Percentiles rank a stretch among this genome's conserved stretches.
Conservation (phyloP, 345 rosid genomes). For the Aquilaria malaccensis region DNA sequence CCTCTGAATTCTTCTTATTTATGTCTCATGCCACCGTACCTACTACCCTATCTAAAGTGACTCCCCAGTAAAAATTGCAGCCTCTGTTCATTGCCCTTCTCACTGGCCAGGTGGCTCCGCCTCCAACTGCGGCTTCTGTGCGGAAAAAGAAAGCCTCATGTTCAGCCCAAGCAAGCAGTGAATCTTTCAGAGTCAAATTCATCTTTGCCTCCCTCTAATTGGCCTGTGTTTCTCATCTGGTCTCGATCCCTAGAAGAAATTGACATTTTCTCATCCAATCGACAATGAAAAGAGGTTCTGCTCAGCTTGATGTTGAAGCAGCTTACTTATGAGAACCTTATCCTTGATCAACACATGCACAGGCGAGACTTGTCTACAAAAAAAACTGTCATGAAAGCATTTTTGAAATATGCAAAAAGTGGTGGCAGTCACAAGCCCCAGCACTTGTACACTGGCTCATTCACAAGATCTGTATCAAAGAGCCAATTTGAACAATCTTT, state of each 20-base stretch:
- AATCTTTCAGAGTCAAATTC: neutral
- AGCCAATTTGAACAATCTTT: slow-evolving; percentile 54
- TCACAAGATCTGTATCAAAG: slow-evolving; percentile 29
- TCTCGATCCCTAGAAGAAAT: slow-evolving; percentile 73
- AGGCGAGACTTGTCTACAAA: slow-evolving; percentile 28
- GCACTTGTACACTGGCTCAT: slow-evolving; percentile 4
- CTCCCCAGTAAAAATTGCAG: too few species aligned
- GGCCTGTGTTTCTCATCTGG: slow-evolving; percentile 28
- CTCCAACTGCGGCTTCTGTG: neutral
- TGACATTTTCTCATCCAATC: slow-evolving; percentile 34
- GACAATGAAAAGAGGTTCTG: slow-evolving; percentile 50
- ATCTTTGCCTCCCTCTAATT: too few species aligned
- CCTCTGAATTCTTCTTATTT: too few species aligned
- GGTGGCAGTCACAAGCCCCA: slow-evolving; percentile 1
- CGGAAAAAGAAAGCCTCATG: neutral
- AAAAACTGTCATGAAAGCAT: slow-evolving; percentile 29
- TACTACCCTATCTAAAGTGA: too few species aligned
- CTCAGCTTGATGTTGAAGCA: slow-evolving; percentile 58
- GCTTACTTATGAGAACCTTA: slow-evolving; percentile 47
- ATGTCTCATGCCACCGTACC: too few species aligned
- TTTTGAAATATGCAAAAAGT: slow-evolving; percentile 14
- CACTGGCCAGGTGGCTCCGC: neutral
- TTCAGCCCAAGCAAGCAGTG: neutral
- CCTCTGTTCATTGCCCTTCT: neutral
- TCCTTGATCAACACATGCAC: slow-evolving; percentile 37